Evolutionary conservation across 108 stramenopile genomes (phyloP), one percentile per base, ranked within the genome.

Genomic region (Discostella stelligeroides): DNA sequence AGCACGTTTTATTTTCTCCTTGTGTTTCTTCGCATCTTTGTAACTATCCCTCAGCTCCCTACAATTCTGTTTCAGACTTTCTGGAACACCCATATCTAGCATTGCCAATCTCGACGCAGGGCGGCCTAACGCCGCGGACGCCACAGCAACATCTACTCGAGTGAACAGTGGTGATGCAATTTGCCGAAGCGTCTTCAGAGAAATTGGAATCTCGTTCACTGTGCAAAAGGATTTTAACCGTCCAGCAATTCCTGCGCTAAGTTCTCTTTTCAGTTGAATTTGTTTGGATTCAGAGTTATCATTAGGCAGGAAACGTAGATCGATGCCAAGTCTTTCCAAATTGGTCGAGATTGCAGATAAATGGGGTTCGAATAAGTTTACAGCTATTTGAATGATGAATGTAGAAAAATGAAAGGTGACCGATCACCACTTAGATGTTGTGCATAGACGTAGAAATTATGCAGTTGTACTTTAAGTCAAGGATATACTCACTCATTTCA

Each of bases 101-200:
- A 90, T 88, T 10, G 70, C 60, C 48, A 90, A 40, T 41, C 89
- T 60, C 10, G 86, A 72, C 4, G 46, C 40, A 23, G 85, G 62
- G 4, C 73, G 68, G 6, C 66, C 68, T 61, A 93, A 61, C 21
- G 87, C 92, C 30, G 69, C 48, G 8, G 86, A 82, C 14, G 92
- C 92, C 10, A 75, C 76, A 0, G 78, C 76, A 40, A 88, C 88
- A 73, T 93, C 89, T 23, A 93, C 87, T 1, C 78, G 54, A 13
- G 86, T 84, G 39, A 93, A 59, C n/a, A 93, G 71, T 3, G 89
- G 88, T 23, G 63, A 49, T 14, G 72, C 74, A 46, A 93, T 54
- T 15, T 80, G 40, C 49, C 82, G 71, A 15, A 93, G 50, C 11
- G 70, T 65, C 75, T 87, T 86, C 24, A 93, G 80, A 5, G 87